phyloP scores from a whole-genome alignment of 352 stramenopile species.

The Blastocystis hominis region DNA sequence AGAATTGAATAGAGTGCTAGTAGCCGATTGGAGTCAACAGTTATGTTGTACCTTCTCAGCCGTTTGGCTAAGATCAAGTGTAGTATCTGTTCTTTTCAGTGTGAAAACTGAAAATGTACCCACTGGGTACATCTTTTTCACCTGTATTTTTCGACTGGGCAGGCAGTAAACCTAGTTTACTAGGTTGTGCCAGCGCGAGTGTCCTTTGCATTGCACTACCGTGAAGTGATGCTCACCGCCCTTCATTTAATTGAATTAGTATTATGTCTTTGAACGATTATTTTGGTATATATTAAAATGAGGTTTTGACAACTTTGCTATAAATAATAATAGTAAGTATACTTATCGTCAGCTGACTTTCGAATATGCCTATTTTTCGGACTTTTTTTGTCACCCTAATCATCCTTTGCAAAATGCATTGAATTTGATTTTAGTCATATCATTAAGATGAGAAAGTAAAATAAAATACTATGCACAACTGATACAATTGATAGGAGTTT shows the following conservation, averaged over 20 bases:
- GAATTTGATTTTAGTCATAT: too few species aligned
- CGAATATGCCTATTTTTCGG: too few species aligned
- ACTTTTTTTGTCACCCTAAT: too few species aligned
- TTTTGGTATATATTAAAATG: not conserved
- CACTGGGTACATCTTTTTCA: conserved; percentile 68
- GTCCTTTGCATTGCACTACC: conserved; percentile 55
- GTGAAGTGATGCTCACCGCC: conserved; percentile 44
- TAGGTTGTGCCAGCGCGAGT: conserved; percentile 15
- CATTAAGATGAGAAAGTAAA: too few species aligned
- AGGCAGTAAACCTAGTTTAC: conserved; percentile 12
- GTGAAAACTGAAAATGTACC: conserved; percentile 75
- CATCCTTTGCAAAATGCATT: too few species aligned
- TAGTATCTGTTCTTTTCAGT: conserved; percentile 83
- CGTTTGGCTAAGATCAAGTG: conserved; percentile 79
- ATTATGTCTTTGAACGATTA: too few species aligned
- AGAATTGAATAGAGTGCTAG: not conserved
- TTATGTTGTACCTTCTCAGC: conserved; percentile 67
- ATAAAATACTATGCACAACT: too few species aligned
- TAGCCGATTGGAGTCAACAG: not conserved
- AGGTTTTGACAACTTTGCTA: not conserved
- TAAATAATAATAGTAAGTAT: too few species aligned
- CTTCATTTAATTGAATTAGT: not conserved
- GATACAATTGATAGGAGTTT: too few species aligned
- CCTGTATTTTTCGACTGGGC: conserved; percentile 69
- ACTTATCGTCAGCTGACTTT: too few species aligned